phyloP scores from a whole-genome alignment of 768 basidiomycete species.

The Gautieria morchelliformis region DNA sequence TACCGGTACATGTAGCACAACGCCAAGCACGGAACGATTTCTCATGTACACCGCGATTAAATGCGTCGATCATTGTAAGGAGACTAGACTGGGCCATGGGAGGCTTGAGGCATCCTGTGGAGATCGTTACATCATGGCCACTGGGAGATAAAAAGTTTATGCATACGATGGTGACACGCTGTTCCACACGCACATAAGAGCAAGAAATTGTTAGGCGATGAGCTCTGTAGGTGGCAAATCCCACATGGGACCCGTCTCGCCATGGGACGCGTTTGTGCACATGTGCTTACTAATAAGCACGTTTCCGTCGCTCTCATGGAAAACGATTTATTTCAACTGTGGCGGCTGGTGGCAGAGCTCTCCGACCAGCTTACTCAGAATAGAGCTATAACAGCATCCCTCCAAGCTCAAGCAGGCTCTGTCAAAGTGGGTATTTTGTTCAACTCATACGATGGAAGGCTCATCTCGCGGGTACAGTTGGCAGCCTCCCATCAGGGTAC shows the following conservation, averaged over 20 bases:
- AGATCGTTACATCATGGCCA: not conserved
- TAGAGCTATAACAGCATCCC: slow-evolving; percentile 53
- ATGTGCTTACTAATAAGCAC: not conserved
- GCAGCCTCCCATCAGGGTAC: slow-evolving; percentile 87
- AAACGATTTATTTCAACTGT: slow-evolving; percentile 23
- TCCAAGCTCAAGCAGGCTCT: slow-evolving; percentile 65
- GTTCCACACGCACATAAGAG: not conserved
- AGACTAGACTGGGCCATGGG: not conserved
- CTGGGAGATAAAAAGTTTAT: not conserved
- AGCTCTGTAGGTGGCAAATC: not conserved
- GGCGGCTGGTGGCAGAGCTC: slow-evolving; percentile 60
- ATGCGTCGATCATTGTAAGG: slow-evolving; percentile 1
- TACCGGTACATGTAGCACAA: not conserved
- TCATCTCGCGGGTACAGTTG: slow-evolving; percentile 34
- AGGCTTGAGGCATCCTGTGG: slow-evolving; percentile 1
- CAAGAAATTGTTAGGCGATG: slow-evolving; percentile 5
- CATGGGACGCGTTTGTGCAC: not conserved
- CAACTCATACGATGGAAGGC: not conserved
- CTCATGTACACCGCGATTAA: not conserved
- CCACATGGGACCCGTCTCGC: not conserved
- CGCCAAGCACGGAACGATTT: not conserved
- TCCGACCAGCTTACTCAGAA: slow-evolving; percentile 79
- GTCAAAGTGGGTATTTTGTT: slow-evolving; percentile 56
- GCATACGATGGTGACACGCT: slow-evolving; percentile 3
- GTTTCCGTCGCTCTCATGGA: not conserved